A percentile compares a stretch with the other conserved stretches of the same genome.
Evolutionary conservation across 306 rosid species (phyloP).

Genomic region (Sesbania bispinosa): DNA sequence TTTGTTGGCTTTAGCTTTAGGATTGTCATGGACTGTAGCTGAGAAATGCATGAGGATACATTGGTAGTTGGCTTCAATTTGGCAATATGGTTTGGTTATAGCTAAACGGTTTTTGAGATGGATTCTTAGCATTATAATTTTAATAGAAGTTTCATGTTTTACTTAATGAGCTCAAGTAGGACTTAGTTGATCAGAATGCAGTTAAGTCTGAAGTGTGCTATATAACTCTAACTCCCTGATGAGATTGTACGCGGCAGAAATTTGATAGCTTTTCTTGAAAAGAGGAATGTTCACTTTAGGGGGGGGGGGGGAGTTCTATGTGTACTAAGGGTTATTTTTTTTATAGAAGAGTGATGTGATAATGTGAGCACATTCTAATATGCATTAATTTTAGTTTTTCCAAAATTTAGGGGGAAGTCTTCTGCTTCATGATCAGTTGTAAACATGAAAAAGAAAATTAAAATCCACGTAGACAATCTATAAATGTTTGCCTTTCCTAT

Average conservation of each 20-base stretch:
- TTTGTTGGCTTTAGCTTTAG: conserved; percentile 17
- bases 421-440: conserved; percentile 10
- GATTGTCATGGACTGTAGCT: not conserved
- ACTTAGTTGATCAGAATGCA: not conserved
- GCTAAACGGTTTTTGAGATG: conserved; percentile 2
- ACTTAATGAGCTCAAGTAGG: not conserved
- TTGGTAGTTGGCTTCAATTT: not conserved
- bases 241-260: not conserved
- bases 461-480: conserved; percentile 10
- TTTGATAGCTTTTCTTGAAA: not conserved
- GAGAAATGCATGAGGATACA: conserved; percentile 3
- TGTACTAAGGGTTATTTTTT: not conserved
- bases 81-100: conserved; percentile 8
- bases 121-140: conserved; percentile 14
- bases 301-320: not conserved
- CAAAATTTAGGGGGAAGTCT: conserved; percentile 8
- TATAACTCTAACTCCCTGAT: not conserved
- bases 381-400: conserved; percentile 14
- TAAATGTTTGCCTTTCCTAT: conserved; percentile 21
- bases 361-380: conserved; percentile 4
- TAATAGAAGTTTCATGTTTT: conserved; percentile 3
- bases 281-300: not conserved
- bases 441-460: not conserved
- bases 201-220: not conserved
- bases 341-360: conserved; percentile 1